These are phyloP conservation scores for Vachellia pachyceras DNA, from an alignment of 306 rosid species.

Conservation along the genomic window DNA sequence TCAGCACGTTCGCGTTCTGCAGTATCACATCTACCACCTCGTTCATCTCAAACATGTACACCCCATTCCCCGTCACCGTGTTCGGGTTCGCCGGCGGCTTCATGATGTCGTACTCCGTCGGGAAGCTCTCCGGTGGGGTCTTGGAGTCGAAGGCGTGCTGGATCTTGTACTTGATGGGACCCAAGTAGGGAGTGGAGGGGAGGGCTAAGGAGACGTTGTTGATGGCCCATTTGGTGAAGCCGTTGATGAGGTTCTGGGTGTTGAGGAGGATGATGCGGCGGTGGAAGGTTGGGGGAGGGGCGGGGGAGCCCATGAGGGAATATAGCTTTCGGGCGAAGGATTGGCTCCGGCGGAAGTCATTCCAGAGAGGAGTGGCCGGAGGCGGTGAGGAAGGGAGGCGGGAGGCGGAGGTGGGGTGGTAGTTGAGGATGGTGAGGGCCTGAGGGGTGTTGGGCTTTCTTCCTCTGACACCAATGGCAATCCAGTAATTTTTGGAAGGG, in stretches of 20 bases:
- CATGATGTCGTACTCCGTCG: conserved; percentile 45
- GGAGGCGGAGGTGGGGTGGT: conserved; percentile 51
- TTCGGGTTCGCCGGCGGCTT: conserved; percentile 49
- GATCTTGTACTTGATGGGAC: conserved; percentile 49
- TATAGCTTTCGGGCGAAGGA: conserved; percentile 40
- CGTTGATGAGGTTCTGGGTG: conserved; percentile 64
- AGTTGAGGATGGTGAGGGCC: conserved; percentile 61
- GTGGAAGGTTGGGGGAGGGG: conserved; percentile 50
- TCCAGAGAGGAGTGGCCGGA: conserved; percentile 63
- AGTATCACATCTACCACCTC: conserved; percentile 63
- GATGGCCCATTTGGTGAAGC: conserved; percentile 66
- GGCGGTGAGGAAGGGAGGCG: conserved; percentile 60
- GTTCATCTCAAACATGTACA: conserved; percentile 43
- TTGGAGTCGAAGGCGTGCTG: conserved; percentile 34
- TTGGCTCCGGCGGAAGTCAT: conserved; percentile 56
- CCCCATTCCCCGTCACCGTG: conserved; percentile 48
- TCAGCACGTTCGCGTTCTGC: conserved; percentile 61
- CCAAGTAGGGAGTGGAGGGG: conserved; percentile 68
- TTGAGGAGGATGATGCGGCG: conserved; percentile 67
- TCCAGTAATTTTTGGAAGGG: conserved; percentile 64
- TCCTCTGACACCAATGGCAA: conserved; percentile 63
- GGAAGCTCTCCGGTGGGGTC: conserved; percentile 56
- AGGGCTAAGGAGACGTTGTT: conserved; percentile 63
- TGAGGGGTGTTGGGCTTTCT: conserved; percentile 62
- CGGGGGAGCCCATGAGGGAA: conserved; percentile 47